Conservation (phyloP, 768 basidiomycete genomes). For the Boletus bicolor region DNA sequence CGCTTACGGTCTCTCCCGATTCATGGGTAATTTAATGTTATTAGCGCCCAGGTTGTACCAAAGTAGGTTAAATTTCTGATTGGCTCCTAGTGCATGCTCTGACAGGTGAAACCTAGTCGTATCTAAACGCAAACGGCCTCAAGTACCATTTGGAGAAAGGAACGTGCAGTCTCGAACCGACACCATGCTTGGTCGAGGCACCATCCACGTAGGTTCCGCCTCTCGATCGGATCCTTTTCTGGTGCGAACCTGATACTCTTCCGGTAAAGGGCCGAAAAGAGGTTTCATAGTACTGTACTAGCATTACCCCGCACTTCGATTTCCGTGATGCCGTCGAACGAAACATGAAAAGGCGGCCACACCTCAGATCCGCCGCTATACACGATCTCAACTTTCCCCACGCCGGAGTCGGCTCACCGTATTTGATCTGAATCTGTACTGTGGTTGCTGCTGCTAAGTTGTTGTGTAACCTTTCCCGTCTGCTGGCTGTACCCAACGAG, state of each 20-base stretch:
- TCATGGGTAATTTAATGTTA: background rate
- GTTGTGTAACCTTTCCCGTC: background rate
- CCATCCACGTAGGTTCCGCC: background rate
- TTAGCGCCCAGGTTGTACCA: conserved; percentile 33
- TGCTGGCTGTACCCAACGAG: background rate
- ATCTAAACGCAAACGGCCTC: conserved; percentile 64
- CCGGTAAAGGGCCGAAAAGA: background rate
- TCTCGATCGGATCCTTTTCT: conserved; percentile 4
- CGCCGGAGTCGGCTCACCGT: conserved; percentile 12
- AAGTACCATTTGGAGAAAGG: conserved; percentile 69
- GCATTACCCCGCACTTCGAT: conserved; percentile 22
- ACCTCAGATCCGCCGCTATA: conserved; percentile 18
- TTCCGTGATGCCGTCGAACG: background rate
- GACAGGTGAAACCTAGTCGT: conserved; percentile 37
- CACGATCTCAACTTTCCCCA: conserved; percentile 9
- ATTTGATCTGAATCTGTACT: background rate
- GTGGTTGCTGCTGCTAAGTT: background rate
- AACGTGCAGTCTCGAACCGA: conserved; percentile 48
- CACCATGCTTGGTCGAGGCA: background rate
- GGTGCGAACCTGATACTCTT: background rate
- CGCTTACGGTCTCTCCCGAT: background rate
- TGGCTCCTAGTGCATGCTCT: background rate
- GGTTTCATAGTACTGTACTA: background rate
- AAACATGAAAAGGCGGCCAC: conserved; percentile 9
- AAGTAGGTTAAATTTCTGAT: conserved; percentile 34